phyloP scores from a whole-genome alignment of 2,329 filamentous ascomycete genomes.

The Fusarium sp. region DNA sequence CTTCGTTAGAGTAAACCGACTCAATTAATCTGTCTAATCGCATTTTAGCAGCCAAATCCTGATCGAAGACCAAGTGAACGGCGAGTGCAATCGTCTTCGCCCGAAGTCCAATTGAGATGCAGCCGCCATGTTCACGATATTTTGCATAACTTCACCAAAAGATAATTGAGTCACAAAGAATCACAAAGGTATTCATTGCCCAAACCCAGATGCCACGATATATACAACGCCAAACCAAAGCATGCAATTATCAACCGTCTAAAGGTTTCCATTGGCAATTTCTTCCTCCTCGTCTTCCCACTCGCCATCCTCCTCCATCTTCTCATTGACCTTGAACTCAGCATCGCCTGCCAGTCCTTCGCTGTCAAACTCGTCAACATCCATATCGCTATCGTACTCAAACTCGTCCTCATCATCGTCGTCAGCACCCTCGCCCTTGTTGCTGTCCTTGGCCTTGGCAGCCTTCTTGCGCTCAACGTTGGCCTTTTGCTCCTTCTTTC shows the following conservation, averaged over 20 bases:
- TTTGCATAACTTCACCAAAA: background rate
- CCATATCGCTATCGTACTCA: slow-evolving; percentile 58
- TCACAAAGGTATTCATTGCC: slow-evolving; percentile 41
- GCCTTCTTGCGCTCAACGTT: slow-evolving; percentile 88
- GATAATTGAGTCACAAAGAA: slow-evolving; percentile 19
- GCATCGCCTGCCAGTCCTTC: slow-evolving; percentile 62
- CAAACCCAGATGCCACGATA: slow-evolving; percentile 36
- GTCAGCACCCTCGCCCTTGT: slow-evolving; percentile 44
- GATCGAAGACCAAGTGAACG: no score
- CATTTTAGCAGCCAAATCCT: background rate
- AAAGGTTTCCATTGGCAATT: slow-evolving; percentile 43
- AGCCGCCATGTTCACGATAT: background rate
- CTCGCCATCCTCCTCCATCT: slow-evolving; percentile 61
- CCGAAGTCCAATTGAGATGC: background rate
- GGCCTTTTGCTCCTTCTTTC: slow-evolving; percentile 84
- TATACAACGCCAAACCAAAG: slow-evolving; percentile 43
- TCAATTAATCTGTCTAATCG: background rate
- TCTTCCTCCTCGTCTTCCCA: slow-evolving; percentile 64
- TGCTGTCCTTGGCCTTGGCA: slow-evolving; percentile 55
- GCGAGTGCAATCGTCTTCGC: no score
- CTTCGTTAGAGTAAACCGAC: no score
- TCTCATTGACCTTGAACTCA: slow-evolving; percentile 61
- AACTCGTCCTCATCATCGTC: slow-evolving; percentile 56
- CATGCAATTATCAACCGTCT: slow-evolving; percentile 27
- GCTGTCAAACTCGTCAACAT: slow-evolving; percentile 63